These are phyloP conservation scores for Cystobasidium tubakii DNA, from an alignment of 768 basidiomycete genomes.

Conservation along the genomic window DNA sequence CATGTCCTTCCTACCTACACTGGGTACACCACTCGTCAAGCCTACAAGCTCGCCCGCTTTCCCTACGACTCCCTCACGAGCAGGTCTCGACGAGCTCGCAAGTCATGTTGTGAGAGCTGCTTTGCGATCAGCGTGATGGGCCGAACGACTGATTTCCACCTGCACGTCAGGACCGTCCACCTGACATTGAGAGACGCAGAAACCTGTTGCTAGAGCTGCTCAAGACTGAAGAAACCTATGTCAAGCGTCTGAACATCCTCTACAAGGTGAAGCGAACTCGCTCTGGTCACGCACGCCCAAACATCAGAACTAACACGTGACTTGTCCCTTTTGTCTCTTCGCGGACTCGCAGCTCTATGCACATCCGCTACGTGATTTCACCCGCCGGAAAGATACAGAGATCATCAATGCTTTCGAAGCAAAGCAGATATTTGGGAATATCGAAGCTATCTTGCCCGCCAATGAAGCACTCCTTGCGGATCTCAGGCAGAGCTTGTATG, in stretches of 20 bases:
- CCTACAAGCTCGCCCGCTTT: constrained; percentile 35
- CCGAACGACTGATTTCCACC: neutral
- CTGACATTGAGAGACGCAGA: constrained; percentile 23
- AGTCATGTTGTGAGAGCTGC: constrained; percentile 17
- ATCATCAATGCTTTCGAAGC: constrained; percentile 87
- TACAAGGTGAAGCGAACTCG: constrained; percentile 54
- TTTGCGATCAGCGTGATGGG: neutral
- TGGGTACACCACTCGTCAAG: neutral
- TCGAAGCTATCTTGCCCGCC: constrained; percentile 63
- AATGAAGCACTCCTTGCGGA: constrained; percentile 79
- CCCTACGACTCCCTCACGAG: constrained; percentile 24
- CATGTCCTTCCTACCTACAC: constrained; percentile 13
- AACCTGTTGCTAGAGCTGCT: constrained; percentile 69
- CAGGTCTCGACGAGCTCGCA: constrained; percentile 20
- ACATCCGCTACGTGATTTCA: constrained; percentile 78
- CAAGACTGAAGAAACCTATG: constrained; percentile 80
- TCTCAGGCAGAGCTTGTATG: constrained; percentile 68
- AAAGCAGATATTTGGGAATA: constrained; percentile 83
- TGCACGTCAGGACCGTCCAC: constrained; percentile 16
- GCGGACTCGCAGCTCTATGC: constrained; percentile 62
- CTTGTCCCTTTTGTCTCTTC: neutral
- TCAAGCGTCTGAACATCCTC: constrained; percentile 71
- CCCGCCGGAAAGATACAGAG: constrained; percentile 72
- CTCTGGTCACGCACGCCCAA: neutral
- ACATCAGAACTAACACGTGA: constrained; percentile 1